Evolutionary conservation across 495 filamentous ascomycete species (phyloP).

Genomic region (Annulohypoxylon moriforme): DNA sequence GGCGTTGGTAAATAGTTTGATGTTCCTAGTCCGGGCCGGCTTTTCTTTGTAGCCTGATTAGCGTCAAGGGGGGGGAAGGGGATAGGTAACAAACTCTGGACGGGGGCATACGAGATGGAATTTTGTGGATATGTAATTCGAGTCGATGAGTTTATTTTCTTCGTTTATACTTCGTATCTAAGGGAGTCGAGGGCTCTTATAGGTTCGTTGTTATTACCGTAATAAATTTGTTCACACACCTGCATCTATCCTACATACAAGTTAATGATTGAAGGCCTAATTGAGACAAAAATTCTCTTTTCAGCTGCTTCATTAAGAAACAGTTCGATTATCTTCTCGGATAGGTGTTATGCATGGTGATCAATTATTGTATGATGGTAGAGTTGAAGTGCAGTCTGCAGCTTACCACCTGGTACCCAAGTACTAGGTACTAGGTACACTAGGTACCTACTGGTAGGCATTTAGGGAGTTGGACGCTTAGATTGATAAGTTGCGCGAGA

Average conservation of each 20-base stretch:
- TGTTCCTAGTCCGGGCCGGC: constrained; percentile 22
- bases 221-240: constrained; percentile 21
- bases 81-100: constrained; percentile 25
- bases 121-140: constrained; percentile 36
- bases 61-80: constrained; percentile 29
- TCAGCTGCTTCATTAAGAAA: not conserved
- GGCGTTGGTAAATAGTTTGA: constrained; percentile 43
- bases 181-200: constrained; percentile 28
- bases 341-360: not conserved
- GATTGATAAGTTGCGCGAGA: not conserved
- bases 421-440: no score
- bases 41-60: constrained; percentile 29
- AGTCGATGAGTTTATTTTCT: constrained; percentile 12
- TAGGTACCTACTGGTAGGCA: no score
- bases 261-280: no score
- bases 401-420: no score
- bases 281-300: not conserved
- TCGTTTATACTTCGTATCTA: constrained; percentile 3
- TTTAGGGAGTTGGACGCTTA: not conserved
- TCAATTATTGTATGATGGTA: not conserved
- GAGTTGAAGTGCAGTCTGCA: not conserved
- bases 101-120: constrained; percentile 30
- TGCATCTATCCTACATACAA: not conserved
- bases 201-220: constrained; percentile 23
- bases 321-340: not conserved